Evolutionary conservation across 768 basidiomycete species (phyloP), one percentile per base, ranked within the genome.

Genomic region (Pleurotus eryngii): DNA sequence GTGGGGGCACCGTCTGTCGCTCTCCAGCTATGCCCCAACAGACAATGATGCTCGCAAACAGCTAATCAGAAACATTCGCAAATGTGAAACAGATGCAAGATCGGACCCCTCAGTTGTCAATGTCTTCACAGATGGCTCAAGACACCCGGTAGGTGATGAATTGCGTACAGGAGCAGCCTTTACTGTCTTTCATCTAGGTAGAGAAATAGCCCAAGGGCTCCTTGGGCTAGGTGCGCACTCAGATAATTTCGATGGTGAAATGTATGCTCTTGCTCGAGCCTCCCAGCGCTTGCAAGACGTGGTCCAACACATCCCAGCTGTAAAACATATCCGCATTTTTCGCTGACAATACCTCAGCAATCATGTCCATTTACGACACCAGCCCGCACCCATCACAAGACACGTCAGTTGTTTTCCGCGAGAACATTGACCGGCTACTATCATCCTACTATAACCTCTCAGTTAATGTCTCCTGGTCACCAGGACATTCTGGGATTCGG

Each of bases 241-340:
- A 5, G 68, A 70, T 47, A 64, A 67, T 4, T 69, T 64, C 49
- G 66, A 72, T 27, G 69, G 63, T 0, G 70, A 72, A 46, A 59
- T 70, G 38, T 60, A 64, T 8, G 68, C 59, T 1, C 66, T 70
- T 0, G 42, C 48, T 24, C 57, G 60, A 18, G 64, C 64, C 1
- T 58, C 62, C n/a, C 55, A 47, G 4, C 39, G 49, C 20, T 65
- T 61, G 8, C 49, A 54, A 5, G 26, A 46, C 14, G 61, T 22
- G 20, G 40, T 59, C 2, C 18, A 35, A 30, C 14, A 24, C 4
- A 56, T 61, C 51, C 58, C 46, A 14, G 12, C 53, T 11, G 57
- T 71, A 47, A 20, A 17, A 3, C 59, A 64, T 53, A 57, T 71
- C 22, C 55, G 61, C 57, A 58, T 68, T 43, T 71, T n/a, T n/a